Percentiles rank a stretch among this genome's conserved stretches.
These are phyloP conservation scores for Pleurotus ostreatus DNA, from an alignment of 768 basidiomycete species.

Conservation along the genomic window DNA sequence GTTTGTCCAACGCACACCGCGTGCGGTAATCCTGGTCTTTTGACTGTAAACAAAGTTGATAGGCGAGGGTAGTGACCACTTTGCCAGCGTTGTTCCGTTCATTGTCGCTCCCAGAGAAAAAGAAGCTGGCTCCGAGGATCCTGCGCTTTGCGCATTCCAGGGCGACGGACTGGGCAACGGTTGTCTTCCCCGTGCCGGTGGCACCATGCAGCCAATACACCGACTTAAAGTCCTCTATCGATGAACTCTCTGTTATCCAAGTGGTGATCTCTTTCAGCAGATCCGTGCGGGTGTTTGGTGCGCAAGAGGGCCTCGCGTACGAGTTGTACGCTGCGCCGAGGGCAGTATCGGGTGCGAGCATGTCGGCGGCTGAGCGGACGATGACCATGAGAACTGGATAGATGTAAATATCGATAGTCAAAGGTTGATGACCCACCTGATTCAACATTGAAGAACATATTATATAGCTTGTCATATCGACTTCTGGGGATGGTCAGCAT, in stretches of 20 bases:
- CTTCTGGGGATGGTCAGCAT: too few relatives aligned
- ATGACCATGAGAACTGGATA: background rate
- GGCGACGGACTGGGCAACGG: slow-evolving; percentile 26
- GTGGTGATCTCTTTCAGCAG: background rate
- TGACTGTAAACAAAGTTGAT: slow-evolving; percentile 22
- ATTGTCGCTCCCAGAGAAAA: slow-evolving; percentile 24
- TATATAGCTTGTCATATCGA: too few relatives aligned
- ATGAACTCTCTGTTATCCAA: background rate
- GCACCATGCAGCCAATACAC: slow-evolving; percentile 31
- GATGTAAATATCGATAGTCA: background rate
- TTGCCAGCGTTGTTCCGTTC: slow-evolving; percentile 20
- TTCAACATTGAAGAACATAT: too few relatives aligned
- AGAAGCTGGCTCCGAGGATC: slow-evolving; percentile 24
- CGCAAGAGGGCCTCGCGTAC: background rate
- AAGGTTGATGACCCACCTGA: too few relatives aligned
- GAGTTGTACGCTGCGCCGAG: background rate
- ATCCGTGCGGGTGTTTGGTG: slow-evolving; percentile 2
- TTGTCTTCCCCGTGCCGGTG: slow-evolving; percentile 29
- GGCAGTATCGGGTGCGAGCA: background rate
- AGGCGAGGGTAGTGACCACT: slow-evolving; percentile 27
- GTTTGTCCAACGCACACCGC: slow-evolving; percentile 1
- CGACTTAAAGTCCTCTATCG: background rate
- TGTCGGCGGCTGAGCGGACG: background rate
- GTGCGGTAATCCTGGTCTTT: background rate
- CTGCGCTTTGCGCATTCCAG: slow-evolving; percentile 8